These are phyloP conservation scores for Helenozyma baotianmanensis DNA, from an alignment of 805 yeast genomes.

Conservation along the genomic window DNA sequence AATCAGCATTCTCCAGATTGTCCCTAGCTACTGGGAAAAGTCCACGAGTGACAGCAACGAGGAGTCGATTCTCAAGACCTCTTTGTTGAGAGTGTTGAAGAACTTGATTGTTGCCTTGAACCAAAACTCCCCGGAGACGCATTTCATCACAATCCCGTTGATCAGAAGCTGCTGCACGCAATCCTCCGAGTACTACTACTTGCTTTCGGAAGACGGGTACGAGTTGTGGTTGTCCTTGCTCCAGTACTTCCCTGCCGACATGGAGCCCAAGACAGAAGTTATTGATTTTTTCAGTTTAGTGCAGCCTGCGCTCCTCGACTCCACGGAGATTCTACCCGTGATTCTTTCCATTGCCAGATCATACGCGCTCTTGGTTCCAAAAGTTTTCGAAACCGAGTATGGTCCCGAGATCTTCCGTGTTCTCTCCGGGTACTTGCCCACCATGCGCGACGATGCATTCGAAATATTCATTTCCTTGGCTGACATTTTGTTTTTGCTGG, in stretches of 20 bases:
- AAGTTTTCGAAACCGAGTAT: slow-evolving; percentile 30
- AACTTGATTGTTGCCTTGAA: slow-evolving; percentile 55
- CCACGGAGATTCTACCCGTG: slow-evolving; percentile 71
- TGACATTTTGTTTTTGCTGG: slow-evolving; percentile 45
- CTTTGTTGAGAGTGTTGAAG: slow-evolving; percentile 49
- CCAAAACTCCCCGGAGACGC: slow-evolving; percentile 41
- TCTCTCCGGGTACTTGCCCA: slow-evolving; percentile 49
- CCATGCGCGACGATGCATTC: slow-evolving; percentile 68
- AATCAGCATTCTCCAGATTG: slow-evolving; percentile 44
- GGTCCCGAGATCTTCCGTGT: slow-evolving; percentile 43
- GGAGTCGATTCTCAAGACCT: slow-evolving; percentile 37
- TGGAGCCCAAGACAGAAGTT: slow-evolving; percentile 34
- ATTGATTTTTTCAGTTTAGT: slow-evolving; percentile 46
- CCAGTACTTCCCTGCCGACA: slow-evolving; percentile 51
- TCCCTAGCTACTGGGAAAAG: slow-evolving; percentile 77
- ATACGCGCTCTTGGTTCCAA: slow-evolving; percentile 49
- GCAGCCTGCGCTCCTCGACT: slow-evolving; percentile 55
- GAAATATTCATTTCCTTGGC: slow-evolving; percentile 49
- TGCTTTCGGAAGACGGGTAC: slow-evolving; percentile 79
- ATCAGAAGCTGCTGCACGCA: slow-evolving; percentile 59
- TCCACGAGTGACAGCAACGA: slow-evolving; percentile 37
- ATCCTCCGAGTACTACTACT: slow-evolving; percentile 35
- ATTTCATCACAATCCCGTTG: slow-evolving; percentile 62
- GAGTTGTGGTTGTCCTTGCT: slow-evolving; percentile 76
- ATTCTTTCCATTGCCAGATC: slow-evolving; percentile 59